phyloP scores from a whole-genome alignment of 768 basidiomycete species.

The Russula compacta region DNA sequence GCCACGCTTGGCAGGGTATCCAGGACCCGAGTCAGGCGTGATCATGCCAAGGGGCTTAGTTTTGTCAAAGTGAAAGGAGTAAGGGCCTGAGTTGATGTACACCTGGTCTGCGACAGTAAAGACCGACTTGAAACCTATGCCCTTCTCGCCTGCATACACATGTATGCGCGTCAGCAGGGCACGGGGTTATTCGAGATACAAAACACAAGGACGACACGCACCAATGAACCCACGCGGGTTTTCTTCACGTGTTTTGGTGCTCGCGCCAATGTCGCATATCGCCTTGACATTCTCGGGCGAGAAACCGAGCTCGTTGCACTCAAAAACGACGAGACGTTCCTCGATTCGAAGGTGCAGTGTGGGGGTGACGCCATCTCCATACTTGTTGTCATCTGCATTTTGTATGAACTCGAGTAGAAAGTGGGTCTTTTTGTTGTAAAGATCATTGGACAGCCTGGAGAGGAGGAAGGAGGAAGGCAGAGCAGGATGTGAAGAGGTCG shows the following conservation, averaged over 20 bases:
- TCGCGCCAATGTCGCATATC: constrained; percentile 24
- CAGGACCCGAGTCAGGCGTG: constrained; percentile 15
- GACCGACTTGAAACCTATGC: constrained; percentile 27
- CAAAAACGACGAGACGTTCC: constrained; percentile 8
- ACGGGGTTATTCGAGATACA: background rate
- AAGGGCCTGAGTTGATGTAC: constrained; percentile 20
- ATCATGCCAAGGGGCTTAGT: constrained; percentile 22
- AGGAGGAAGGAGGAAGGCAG: background rate
- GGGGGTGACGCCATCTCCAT: constrained; percentile 9
- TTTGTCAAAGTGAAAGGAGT: constrained; percentile 21
- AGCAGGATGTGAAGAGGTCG: background rate
- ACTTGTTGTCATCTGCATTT: constrained; percentile 25
- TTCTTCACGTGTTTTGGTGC: constrained; percentile 21
- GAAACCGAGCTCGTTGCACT: constrained; percentile 25
- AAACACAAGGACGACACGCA: background rate
- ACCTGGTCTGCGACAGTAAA: constrained; percentile 24
- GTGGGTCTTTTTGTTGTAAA: constrained; percentile 25
- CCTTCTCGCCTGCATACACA: constrained; percentile 23
- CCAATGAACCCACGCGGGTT: constrained; percentile 18
- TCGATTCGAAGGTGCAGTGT: constrained; percentile 15
- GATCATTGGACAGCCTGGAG: constrained; percentile 21
- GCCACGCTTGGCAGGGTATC: background rate
- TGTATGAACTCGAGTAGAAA: constrained; percentile 26
- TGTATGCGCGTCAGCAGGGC: background rate
- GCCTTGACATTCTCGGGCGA: constrained; percentile 20